Base-by-base conservation (phyloP, 345 rosid genomes). In the Ceriops zippeliana region DNA sequence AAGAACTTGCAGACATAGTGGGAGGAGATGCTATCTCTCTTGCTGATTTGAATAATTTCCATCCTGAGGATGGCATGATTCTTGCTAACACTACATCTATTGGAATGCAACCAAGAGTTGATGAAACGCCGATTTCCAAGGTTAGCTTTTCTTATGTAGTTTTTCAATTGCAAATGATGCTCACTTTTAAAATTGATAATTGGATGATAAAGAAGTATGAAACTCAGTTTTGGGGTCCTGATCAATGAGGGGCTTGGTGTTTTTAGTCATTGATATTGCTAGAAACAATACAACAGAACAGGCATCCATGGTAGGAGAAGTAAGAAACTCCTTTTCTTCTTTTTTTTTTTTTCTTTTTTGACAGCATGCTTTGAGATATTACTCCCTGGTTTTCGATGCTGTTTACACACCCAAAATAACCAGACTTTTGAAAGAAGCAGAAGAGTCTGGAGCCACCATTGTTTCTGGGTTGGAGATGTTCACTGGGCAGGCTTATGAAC, bases 41-140 rank as follows among this genome's bases (percentile, higher is more conserved):
- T 51, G 72, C 84, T 10, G 93, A 89, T 73, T 82, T 95, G 72
- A 84, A 81, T 35, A 74, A 58, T 59, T 91, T 89, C 78, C 86
- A 79, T 62, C 89, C 93, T 0, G 93, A 89, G 80, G 85, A 84
- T 42, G 87, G 82, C 76, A 95, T 89, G 97, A 70, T 95, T 76
- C 85, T 95, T 69, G 93, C 93, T n/a, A 91, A 95, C 80, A 82
- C 97, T 64, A 95, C 99, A 28, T 89, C 96, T 22, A 86, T 91
- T 34, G 96, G 99, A 70, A 95, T 91, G 99, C 96, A 88, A 61
- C 99, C 99, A 58, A 89, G 91, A 69, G 76, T 86, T 26, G 84
- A 86, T 8, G 96, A 89, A 78, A 91, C 99, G 37, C 99, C 99
- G 16, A 32, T 90, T 73, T 75, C 96, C 53, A 89, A 91, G 96